Percentiles rank a stretch among this genome's conserved stretches.
Conservation (phyloP, 2,329 filamentous ascomycete genomes). For the Orbilia oligospora region DNA sequence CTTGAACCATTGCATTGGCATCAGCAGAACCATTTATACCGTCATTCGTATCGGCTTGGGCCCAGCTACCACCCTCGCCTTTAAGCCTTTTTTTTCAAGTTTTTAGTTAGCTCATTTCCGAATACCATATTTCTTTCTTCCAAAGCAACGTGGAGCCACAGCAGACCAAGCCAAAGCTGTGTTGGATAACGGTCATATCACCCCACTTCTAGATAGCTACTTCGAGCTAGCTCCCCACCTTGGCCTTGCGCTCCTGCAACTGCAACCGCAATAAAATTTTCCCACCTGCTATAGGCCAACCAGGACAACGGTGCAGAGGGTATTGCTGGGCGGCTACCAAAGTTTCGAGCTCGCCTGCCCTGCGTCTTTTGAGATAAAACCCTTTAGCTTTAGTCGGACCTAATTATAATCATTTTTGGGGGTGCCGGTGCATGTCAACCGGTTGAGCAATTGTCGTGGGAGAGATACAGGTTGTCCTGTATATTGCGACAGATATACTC, state of each 20-base stretch:
- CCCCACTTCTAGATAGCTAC: slow-evolving; percentile 51
- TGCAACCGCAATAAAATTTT: slow-evolving; percentile 35
- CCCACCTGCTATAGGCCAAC: slow-evolving; percentile 25
- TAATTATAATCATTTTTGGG: slow-evolving; percentile 38
- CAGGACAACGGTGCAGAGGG: slow-evolving; percentile 8
- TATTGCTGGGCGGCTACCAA: slow-evolving; percentile 38
- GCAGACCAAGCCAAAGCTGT: slow-evolving; percentile 18
- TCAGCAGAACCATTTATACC: slow-evolving; percentile 16
- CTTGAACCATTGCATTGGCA: slow-evolving; percentile 31
- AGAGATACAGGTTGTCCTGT: slow-evolving; percentile 21
- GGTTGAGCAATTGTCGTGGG: slow-evolving; percentile 19
- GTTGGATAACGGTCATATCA: slow-evolving; percentile 58
- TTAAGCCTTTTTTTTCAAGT: slow-evolving; percentile 15
- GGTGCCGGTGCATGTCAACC: slow-evolving; percentile 13
- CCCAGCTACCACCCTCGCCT: slow-evolving; percentile 18
- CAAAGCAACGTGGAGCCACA: slow-evolving; percentile 53
- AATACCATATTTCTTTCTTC: slow-evolving; percentile 23
- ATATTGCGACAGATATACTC: slow-evolving; percentile 38
- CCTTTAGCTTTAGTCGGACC: slow-evolving; percentile 9
- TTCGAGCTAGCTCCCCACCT: slow-evolving; percentile 54
- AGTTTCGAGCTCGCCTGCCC: slow-evolving; percentile 51
- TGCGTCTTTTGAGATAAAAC: slow-evolving; percentile 34
- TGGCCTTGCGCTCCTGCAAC: slow-evolving; percentile 32
- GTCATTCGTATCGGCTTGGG: slow-evolving; percentile 16
- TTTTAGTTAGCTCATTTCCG: slow-evolving; percentile 15